Percentiles rank a stretch among this genome's conserved stretches.
These are phyloP conservation scores for Coemansia sp. DNA, from an alignment of 192 early-diverging fungal genomes.

Conservation along the genomic window DNA sequence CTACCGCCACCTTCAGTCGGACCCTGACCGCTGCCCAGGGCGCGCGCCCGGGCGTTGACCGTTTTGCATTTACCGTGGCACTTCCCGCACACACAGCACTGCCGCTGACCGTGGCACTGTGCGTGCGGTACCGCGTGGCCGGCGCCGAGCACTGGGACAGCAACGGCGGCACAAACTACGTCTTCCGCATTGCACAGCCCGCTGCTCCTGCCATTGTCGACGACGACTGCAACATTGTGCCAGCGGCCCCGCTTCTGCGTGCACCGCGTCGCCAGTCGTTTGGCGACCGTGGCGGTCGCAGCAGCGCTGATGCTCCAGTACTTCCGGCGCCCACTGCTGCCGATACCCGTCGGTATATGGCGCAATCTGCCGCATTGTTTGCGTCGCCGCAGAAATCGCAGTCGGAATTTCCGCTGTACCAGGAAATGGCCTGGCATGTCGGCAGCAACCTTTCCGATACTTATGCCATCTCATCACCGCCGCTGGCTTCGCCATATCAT, in stretches of 20 bases:
- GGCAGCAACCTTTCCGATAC: conserved; percentile 9
- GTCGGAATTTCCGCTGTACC: conserved; percentile 43
- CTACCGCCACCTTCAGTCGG: conserved; percentile 62
- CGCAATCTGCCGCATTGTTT: conserved; percentile 46
- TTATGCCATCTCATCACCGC: conserved; percentile 1
- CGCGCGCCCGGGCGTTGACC: conserved; percentile 58
- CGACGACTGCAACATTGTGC: conserved; percentile 31
- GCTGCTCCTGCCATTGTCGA: conserved; percentile 47
- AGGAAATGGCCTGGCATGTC: conserved; percentile 47
- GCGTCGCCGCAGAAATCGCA: conserved; percentile 12
- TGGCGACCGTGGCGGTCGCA: conserved; percentile 4
- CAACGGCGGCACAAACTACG: conserved; percentile 85
- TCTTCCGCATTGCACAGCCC: conserved; percentile 50
- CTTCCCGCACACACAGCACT: conserved; percentile 43
- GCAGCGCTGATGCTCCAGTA: not conserved
- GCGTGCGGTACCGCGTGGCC: conserved; percentile 67
- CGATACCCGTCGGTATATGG: conserved; percentile 53
- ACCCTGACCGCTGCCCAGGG: conserved; percentile 51
- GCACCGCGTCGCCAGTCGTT: conserved; percentile 39
- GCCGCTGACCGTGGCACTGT: conserved; percentile 58
- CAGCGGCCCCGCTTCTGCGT: conserved; percentile 9
- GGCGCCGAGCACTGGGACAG: conserved; percentile 90
- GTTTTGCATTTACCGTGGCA: conserved; percentile 69
- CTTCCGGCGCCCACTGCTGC: conserved; percentile 23
- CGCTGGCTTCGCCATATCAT: not conserved